These are phyloP conservation scores for Protoeuglena noctilucae DNA, from an alignment of 139 green algal genomes.

Conservation along the genomic window DNA sequence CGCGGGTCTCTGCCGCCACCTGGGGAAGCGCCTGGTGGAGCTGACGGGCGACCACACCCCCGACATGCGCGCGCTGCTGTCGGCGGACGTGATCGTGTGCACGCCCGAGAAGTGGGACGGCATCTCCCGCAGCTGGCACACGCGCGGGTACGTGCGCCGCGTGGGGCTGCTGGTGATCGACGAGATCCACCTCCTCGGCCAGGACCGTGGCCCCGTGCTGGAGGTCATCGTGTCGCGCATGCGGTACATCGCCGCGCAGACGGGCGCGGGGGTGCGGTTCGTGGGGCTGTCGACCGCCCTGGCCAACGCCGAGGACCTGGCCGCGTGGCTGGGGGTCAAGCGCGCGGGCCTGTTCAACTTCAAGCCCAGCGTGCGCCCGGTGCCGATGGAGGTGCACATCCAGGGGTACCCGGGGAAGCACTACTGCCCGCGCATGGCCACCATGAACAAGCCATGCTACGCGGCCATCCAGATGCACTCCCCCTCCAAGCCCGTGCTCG, in stretches of 20 bases:
- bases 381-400: conserved; percentile 91
- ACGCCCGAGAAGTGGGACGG: conserved; percentile 98
- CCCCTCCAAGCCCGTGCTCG: conserved; percentile 80
- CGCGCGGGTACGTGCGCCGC: conserved; percentile 50
- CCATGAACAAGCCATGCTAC: conserved; percentile 97
- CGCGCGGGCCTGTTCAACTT: conserved; percentile 88
- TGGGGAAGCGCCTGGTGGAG: conserved; percentile 74
- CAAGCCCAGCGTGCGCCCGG: conserved; percentile 78
- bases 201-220: conserved; percentile 82
- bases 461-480: conserved; percentile 84
- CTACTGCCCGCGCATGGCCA: conserved; percentile 92
- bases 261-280: conserved; percentile 52
- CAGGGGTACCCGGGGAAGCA: conserved; percentile 82
- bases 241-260: conserved; percentile 65
- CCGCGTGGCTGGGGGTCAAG: conserved; percentile 79
- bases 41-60: conserved; percentile 87
- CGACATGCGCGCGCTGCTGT: conserved; percentile 57
- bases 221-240: conserved; percentile 86
- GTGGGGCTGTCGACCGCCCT: conserved; percentile 89
- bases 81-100: conserved; percentile 83
- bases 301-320: conserved; percentile 85
- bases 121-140: conserved; percentile 79
- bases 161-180: conserved; percentile 92
- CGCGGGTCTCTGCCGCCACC: conserved; percentile 41
- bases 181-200: conserved; percentile 93